Base-by-base conservation (phyloP, 2,329 filamentous ascomycete species). In the Cercospora zeae-maydis region DNA sequence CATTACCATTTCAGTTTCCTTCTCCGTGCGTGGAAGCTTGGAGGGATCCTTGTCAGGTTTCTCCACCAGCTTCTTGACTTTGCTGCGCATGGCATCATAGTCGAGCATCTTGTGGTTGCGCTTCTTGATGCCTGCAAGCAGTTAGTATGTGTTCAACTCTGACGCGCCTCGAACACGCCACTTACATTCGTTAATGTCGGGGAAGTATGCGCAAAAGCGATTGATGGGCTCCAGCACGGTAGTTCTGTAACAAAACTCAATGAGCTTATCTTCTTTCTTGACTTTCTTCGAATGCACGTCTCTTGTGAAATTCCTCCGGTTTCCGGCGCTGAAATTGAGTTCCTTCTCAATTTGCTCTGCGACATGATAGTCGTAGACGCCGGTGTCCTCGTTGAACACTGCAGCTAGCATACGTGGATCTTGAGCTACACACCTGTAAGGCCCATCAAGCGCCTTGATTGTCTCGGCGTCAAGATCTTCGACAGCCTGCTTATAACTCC, bases 31-130 rank as follows among this genome's bases (percentile, higher is more conserved):
- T 1, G 96, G 95, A 59, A 99, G 86, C 81, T 98, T 99, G 58
- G 91, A 93, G 13, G 92, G 91, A 75, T 99, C 95, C 83, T 99
- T 99, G 83, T 99, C 95, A 52, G 95, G 95, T 82, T 99, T 98
- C 79, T 99, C 96, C 58, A 91, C 92, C 39, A 99, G 86, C 77
- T 92, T 93, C 84, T 97, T 97, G 73, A 99, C 95, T 77, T 95
- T 96, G 69, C 92, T 92, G 66, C 95, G 91, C 79, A 98, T 88
- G 16, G 93, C 87, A 77, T 99, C 95, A 81, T 99, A 99, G 80
- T 99, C 96, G 70, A 98, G 90, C 62, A 98, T 89, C 79, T 99
- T 99, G 84, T 99, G 91, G 73, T 96, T 90, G 73, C 96, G 91
- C 82, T 99, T 99, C 81, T 98, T 99, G 79, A 99, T 97, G 79